These are phyloP conservation scores for Trichaptum fuscoviolaceum DNA, from an alignment of 768 basidiomycete genomes.

Conservation along the genomic window DNA sequence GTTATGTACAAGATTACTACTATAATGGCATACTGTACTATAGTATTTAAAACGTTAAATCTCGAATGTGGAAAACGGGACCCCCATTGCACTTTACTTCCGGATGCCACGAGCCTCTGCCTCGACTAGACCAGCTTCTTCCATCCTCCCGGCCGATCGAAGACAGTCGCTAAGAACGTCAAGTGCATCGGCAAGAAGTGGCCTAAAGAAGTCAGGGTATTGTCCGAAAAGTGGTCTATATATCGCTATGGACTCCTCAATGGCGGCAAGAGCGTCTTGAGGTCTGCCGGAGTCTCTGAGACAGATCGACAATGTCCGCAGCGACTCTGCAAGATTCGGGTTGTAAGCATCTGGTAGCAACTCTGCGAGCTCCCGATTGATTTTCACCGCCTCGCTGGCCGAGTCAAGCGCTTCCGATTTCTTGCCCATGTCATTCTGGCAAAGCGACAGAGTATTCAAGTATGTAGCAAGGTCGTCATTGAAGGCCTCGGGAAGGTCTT, in stretches of 20 bases:
- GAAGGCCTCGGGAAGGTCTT: conserved; percentile 4
- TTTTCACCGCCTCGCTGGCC: background rate
- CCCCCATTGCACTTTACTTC: background rate
- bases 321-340: conserved; percentile 6
- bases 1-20: no score
- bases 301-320: conserved; percentile 9
- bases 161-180: background rate
- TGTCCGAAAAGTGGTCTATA: background rate
- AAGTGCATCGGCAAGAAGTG: background rate
- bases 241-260: background rate
- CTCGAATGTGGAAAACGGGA: background rate
- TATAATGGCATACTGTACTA: no score
- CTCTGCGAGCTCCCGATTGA: background rate
- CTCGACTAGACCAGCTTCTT: background rate
- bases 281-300: conserved; percentile 8
- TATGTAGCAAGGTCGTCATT: conserved; percentile 1
- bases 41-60: no score
- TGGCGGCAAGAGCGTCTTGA: conserved; percentile 10
- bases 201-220: background rate
- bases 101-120: background rate
- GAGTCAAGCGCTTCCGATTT: conserved; percentile 8
- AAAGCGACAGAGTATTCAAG: conserved; percentile 6
- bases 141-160: background rate
- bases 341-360: background rate
- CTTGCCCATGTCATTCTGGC: conserved; percentile 3